phyloP scores from a whole-genome alignment of 2,329 filamentous ascomycete genomes.

The Talaromyces amestolkiae region DNA sequence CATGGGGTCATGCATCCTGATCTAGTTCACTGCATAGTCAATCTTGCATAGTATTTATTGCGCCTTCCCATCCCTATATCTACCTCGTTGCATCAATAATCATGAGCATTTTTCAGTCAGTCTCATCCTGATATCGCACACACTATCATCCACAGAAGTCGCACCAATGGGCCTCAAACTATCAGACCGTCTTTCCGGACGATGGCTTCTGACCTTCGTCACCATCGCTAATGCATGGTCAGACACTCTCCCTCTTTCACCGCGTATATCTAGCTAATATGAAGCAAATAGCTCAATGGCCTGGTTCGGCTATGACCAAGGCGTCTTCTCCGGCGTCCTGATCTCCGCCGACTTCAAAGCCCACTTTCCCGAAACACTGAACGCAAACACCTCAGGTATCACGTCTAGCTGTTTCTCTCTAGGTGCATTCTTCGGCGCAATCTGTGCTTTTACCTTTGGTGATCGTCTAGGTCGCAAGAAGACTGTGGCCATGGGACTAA shows the following conservation, averaged over 20 bases:
- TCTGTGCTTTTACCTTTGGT: conserved; percentile 41
- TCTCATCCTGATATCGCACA: background rate
- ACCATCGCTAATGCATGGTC: conserved; percentile 28
- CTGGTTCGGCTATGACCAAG: conserved; percentile 24
- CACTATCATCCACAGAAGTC: background rate
- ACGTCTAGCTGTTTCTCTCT: conserved; percentile 13
- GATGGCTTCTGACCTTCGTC: conserved; percentile 26
- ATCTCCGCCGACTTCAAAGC: conserved; percentile 61
- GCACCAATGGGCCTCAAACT: conserved; percentile 5
- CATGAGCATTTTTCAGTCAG: background rate
- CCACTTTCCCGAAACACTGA: conserved; percentile 18
- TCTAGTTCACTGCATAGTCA: background rate
- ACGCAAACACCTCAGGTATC: background rate
- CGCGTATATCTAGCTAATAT: background rate
- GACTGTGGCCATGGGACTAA: conserved; percentile 41
- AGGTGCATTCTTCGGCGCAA: conserved; percentile 43
- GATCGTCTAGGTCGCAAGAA: conserved; percentile 46
- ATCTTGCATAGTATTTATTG: background rate
- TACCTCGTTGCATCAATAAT: background rate
- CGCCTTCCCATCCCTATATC: background rate
- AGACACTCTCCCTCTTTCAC: background rate
- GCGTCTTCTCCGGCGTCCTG: conserved; percentile 55
- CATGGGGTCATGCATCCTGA: conserved; percentile 8
- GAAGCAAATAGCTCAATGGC: conserved; percentile 7
- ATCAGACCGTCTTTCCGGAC: conserved; percentile 20